Conservation (phyloP, 2,329 filamentous ascomycete species). For the Cryphonectria radicalis region DNA sequence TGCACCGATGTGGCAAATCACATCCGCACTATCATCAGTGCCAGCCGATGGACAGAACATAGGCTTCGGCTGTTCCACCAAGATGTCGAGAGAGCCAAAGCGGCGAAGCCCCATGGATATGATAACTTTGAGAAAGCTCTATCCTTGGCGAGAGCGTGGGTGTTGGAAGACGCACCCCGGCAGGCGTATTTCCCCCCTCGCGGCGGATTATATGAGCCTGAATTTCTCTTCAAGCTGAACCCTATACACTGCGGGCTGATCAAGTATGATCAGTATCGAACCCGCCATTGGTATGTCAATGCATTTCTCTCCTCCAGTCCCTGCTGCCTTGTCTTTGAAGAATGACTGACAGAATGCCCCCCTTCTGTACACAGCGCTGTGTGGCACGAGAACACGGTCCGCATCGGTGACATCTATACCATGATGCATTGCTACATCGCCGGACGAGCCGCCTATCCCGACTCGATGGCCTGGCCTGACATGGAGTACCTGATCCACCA, state of each 20-base stretch:
- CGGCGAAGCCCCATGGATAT: no score
- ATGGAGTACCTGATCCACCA: slow-evolving; percentile 4
- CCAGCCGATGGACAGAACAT: no score
- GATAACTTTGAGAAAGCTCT: no score
- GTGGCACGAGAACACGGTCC: neutral
- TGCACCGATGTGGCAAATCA: neutral
- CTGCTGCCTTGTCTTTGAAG: neutral
- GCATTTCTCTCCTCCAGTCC: neutral
- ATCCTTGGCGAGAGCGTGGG: neutral
- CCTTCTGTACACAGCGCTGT: neutral
- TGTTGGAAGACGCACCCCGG: neutral
- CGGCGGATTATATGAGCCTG: neutral
- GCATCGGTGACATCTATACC: neutral
- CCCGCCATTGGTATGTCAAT: neutral
- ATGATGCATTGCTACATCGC: neutral
- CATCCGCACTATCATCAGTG: neutral
- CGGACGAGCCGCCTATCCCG: neutral
- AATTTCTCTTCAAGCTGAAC: neutral
- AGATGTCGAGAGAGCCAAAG: no score
- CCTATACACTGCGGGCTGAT: neutral
- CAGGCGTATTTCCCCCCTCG: neutral
- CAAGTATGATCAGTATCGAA: neutral
- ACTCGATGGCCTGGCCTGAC: neutral
- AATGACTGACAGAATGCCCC: neutral
- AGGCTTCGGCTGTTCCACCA: no score